phyloP scores from a whole-genome alignment of 2,329 filamentous ascomycete genomes.

The Raffaelea albimanens region DNA sequence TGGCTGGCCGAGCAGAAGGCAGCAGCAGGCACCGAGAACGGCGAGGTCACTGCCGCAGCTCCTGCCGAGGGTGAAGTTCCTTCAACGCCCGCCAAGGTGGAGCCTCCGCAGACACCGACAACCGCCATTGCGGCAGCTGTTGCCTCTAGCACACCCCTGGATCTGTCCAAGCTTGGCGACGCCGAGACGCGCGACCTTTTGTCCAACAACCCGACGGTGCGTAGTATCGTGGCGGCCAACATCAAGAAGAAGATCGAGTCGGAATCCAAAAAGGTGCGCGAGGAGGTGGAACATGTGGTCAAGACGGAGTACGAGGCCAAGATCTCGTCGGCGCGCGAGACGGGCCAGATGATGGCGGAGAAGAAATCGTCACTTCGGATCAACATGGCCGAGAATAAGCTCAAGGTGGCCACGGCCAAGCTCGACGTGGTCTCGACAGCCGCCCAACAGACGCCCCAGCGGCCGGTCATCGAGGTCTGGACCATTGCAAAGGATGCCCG shows the following conservation, averaged over 20 bases:
- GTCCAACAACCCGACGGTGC: slow-evolving; percentile 45
- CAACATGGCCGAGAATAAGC: slow-evolving; percentile 68
- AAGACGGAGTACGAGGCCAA: slow-evolving; percentile 44
- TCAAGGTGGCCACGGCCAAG: slow-evolving; percentile 57
- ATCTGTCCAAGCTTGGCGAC: slow-evolving; percentile 42
- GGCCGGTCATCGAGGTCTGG: slow-evolving; percentile 81
- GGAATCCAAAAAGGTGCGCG: slow-evolving; percentile 51
- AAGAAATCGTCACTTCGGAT: slow-evolving; percentile 68
- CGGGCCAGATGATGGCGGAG: slow-evolving; percentile 61
- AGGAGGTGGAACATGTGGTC: slow-evolving; percentile 38
- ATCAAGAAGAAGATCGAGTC: slow-evolving; percentile 62
- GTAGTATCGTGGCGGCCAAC: slow-evolving; percentile 49
- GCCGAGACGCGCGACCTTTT: slow-evolving; percentile 48
- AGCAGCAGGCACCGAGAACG: slow-evolving; percentile 6
- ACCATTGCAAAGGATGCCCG: slow-evolving; percentile 63
- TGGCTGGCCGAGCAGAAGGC: slow-evolving; percentile 44
- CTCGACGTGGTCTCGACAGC: slow-evolving; percentile 71
- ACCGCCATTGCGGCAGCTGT: slow-evolving; percentile 18
- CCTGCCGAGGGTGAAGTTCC: not conserved
- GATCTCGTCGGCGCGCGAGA: slow-evolving; percentile 43
- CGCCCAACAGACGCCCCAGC: slow-evolving; percentile 74
- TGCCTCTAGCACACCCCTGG: slow-evolving; percentile 14
- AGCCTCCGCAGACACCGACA: slow-evolving; percentile 23
- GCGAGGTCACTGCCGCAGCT: not conserved
- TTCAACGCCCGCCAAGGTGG: slow-evolving; percentile 5